phyloP scores from a whole-genome alignment of 2,329 filamentous ascomycete species.

The Scedosporium minutisporum region DNA sequence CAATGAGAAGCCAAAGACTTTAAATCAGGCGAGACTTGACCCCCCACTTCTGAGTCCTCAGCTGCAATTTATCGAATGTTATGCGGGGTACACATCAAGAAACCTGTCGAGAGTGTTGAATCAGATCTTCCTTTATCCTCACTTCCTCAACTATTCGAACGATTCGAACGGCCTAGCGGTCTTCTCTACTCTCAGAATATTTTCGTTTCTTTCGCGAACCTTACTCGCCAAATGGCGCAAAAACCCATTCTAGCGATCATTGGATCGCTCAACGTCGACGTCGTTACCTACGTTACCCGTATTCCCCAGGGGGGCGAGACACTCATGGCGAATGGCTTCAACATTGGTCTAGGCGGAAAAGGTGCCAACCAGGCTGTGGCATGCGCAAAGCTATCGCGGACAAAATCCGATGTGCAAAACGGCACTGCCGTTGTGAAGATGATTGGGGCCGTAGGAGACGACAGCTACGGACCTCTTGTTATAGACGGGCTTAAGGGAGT shows the following conservation, averaged over 20 bases:
- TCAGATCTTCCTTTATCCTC: too few species aligned
- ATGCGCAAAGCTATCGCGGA: conserved; percentile 68
- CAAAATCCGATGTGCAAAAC: conserved; percentile 23
- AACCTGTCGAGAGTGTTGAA: too few species aligned
- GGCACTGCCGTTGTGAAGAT: conserved; percentile 46
- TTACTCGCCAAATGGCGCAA: too few species aligned
- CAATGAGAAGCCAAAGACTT: too few species aligned
- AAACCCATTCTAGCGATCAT: conserved; percentile 29
- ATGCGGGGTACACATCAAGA: too few species aligned
- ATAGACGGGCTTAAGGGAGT: conserved; percentile 46
- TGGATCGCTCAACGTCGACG: conserved; percentile 84
- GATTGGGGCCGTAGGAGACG: conserved; percentile 64
- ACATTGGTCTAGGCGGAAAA: conserved; percentile 80
- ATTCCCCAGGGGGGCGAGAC: conserved; percentile 82
- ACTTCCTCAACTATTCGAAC: too few species aligned
- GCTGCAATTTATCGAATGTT: too few species aligned
- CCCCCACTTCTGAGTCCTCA: too few species aligned
- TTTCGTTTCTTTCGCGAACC: too few species aligned
- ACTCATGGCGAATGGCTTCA: conserved; percentile 62
- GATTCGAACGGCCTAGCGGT: not conserved
- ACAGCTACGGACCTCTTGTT: conserved; percentile 55
- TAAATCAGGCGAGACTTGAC: too few species aligned
- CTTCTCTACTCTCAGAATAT: not conserved
- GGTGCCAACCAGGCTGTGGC: conserved; percentile 93
- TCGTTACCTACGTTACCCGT: conserved; percentile 78